Percentiles rank a stretch among this genome's conserved stretches.
phyloP scores from a whole-genome alignment of 2,329 filamentous ascomycete species.

The Elsinoe fawcettii region DNA sequence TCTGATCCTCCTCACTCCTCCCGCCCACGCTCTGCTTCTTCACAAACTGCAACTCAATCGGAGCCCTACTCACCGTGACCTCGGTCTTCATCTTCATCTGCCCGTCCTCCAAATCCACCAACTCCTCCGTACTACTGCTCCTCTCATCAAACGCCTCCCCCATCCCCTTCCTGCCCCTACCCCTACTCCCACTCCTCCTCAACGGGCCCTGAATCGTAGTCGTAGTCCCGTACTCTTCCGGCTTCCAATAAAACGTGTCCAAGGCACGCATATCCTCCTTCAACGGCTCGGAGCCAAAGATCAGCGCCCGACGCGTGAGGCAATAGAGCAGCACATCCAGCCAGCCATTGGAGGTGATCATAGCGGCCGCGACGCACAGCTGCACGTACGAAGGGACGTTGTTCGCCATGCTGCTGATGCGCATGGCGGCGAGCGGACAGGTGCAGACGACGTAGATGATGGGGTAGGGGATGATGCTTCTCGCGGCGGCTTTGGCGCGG shows the following conservation, averaged over 20 bases:
- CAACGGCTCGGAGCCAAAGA: slow-evolving; percentile 43
- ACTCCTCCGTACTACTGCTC: slow-evolving; percentile 10
- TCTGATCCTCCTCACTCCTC: slow-evolving; percentile 13
- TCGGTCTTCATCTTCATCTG: slow-evolving; percentile 15
- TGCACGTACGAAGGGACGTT: slow-evolving; percentile 30
- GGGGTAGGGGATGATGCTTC: slow-evolving; percentile 58
- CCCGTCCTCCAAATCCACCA: slow-evolving; percentile 12
- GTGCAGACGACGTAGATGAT: slow-evolving; percentile 61
- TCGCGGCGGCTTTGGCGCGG: slow-evolving; percentile 34
- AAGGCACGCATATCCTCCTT: slow-evolving; percentile 23
- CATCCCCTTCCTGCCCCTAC: background rate
- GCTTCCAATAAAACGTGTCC: slow-evolving; percentile 22
- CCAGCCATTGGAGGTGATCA: slow-evolving; percentile 51
- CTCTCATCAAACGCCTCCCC: slow-evolving; percentile 1
- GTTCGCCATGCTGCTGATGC: slow-evolving; percentile 54
- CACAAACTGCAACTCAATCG: slow-evolving; percentile 15
- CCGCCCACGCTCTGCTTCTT: background rate
- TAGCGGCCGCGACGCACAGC: slow-evolving; percentile 45
- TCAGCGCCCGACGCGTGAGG: slow-evolving; percentile 46
- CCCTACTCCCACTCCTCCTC: background rate
- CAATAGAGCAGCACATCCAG: slow-evolving; percentile 51
- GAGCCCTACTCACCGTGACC: slow-evolving; percentile 9
- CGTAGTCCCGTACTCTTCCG: slow-evolving; percentile 23
- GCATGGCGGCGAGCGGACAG: slow-evolving; percentile 54
- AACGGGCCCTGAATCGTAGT: slow-evolving; percentile 20